Conservation (phyloP, 176 grass and related monocot genomes). For the Pharus latifolius region DNA sequence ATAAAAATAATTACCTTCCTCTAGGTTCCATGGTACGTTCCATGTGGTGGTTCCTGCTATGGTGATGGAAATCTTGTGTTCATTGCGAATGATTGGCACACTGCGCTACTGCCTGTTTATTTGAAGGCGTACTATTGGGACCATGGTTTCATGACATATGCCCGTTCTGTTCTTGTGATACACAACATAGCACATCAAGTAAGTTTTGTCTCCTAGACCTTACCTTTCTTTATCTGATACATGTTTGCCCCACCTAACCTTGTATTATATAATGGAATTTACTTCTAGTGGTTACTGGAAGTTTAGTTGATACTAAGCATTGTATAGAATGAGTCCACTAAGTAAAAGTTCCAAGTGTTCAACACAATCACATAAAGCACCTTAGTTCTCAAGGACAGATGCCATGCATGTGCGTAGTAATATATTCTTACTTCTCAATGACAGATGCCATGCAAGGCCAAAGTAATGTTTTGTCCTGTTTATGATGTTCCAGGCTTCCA, state of each 20-base stretch:
- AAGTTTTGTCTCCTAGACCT: constrained; percentile 4
- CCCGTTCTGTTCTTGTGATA: constrained; percentile 72
- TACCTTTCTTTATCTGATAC: neutral
- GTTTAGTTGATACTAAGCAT: neutral
- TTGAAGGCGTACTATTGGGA: constrained; percentile 86
- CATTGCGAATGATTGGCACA: constrained; percentile 97
- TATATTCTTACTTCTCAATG: neutral
- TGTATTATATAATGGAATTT: neutral
- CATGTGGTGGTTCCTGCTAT: constrained; percentile 84
- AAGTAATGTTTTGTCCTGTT: too few species aligned
- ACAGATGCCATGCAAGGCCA: too few species aligned
- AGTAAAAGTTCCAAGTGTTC: too few species aligned
- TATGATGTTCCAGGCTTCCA: too few species aligned
- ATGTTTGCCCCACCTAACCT: neutral
- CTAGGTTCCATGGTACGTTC: constrained; percentile 85
- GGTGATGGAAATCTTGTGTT: constrained; percentile 94
- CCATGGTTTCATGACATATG: constrained; percentile 80
- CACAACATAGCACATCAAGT: constrained; percentile 99
- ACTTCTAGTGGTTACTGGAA: neutral
- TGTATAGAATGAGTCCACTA: neutral
- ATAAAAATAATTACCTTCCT: constrained; percentile 14
- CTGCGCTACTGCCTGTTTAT: constrained; percentile 77
- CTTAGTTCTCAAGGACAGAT: neutral
- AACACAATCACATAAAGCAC: neutral
- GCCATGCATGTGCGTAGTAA: neutral